Evolutionary conservation across 2,329 filamentous ascomycete species (phyloP), one percentile per base, ranked within the genome.

Genomic region (Epichloe sp.): DNA sequence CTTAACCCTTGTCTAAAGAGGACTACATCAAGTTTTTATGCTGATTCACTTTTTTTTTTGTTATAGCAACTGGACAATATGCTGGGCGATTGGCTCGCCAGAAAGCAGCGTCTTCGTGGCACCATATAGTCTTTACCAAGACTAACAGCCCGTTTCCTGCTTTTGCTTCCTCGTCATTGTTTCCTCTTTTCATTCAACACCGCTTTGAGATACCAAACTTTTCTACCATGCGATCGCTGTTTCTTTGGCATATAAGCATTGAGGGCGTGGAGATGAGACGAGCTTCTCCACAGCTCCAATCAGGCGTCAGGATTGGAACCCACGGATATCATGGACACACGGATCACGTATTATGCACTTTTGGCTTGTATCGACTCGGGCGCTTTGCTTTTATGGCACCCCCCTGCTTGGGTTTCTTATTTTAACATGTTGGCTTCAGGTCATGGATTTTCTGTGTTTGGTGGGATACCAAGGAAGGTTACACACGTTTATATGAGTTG

Each of bases 51-150:
- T 41, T 2, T 12, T 12, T 12, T n/a, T 17, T 5, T 5, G 35
- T 23, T 15, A 1, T 31, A 84, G 70, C 85, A 91, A 75, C 77
- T 97, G 58, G 91, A 98, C 69, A 81, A 86, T 19, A 82, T 95
- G 79, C 77, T 95, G 44, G 85, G 84, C 57, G 83, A 87, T 61
- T 90, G 88, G 83, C 74, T 95, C 61, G 76, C 86, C 65, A 72
- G 83, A 63, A 76, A 88, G 72, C 74, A 82, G 74, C 71, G 83
- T 71, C 60, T 77, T 62, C 66, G 80, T 69, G 72, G 75, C 47
- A 66, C 68, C 17, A 62, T 75, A 50, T 78, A 64, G 49, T 41
- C 34, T 40, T 43, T 15, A 40, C 31, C 8, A 4, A 7, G 15
- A 15, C 36, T 14, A 47, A n/a, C 38, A 49, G 11, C 15, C 35